Evolutionary conservation across 805 yeast genomes (phyloP).

Genomic region (Brettanomyces sp.): DNA sequence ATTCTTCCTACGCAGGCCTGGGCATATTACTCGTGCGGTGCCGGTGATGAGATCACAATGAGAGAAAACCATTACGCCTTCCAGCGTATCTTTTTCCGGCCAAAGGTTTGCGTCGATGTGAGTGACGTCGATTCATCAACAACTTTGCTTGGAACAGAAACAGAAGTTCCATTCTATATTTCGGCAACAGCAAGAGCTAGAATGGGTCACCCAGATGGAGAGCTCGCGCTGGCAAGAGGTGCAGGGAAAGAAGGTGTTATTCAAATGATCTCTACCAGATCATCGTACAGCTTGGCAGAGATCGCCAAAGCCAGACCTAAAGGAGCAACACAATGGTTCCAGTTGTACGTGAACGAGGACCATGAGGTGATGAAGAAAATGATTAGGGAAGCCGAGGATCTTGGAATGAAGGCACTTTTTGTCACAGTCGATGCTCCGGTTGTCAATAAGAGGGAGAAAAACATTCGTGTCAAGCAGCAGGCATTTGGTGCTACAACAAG

Average conservation of each 20-base stretch:
- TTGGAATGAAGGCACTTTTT: slow-evolving; percentile 63
- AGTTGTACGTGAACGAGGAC: slow-evolving; percentile 74
- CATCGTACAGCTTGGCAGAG: slow-evolving; percentile 83
- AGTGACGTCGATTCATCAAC: slow-evolving; percentile 49
- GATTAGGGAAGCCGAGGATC: slow-evolving; percentile 13
- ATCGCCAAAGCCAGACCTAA: slow-evolving; percentile 60
- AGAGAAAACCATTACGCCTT: slow-evolving; percentile 76
- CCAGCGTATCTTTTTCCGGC: slow-evolving; percentile 80
- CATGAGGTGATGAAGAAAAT: slow-evolving; percentile 51
- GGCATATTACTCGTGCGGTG: slow-evolving; percentile 85
- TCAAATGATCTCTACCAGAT: slow-evolving; percentile 69
- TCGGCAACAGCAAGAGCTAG: slow-evolving; percentile 87
- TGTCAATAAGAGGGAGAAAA: slow-evolving; percentile 80
- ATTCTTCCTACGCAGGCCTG: slow-evolving; percentile 69
- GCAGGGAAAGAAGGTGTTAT: slow-evolving; percentile 58
- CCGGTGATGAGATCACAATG: slow-evolving; percentile 82
- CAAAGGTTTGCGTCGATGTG: slow-evolving; percentile 72
- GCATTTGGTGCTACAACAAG: slow-evolving; percentile 3
- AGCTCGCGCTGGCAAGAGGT: slow-evolving; percentile 63
- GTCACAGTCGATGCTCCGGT: slow-evolving; percentile 86
- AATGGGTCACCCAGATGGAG: slow-evolving; percentile 86
- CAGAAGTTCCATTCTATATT: slow-evolving; percentile 72
- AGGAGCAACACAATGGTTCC: slow-evolving; percentile 80
- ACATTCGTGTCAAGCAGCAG: slow-evolving; percentile 49
- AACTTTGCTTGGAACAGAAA: slow-evolving; percentile 51